A percentile compares a stretch with the other conserved stretches of the same genome.
Evolutionary conservation across 768 basidiomycete genomes (phyloP).

Genomic region (Pulveroboletus ravenelii): DNA sequence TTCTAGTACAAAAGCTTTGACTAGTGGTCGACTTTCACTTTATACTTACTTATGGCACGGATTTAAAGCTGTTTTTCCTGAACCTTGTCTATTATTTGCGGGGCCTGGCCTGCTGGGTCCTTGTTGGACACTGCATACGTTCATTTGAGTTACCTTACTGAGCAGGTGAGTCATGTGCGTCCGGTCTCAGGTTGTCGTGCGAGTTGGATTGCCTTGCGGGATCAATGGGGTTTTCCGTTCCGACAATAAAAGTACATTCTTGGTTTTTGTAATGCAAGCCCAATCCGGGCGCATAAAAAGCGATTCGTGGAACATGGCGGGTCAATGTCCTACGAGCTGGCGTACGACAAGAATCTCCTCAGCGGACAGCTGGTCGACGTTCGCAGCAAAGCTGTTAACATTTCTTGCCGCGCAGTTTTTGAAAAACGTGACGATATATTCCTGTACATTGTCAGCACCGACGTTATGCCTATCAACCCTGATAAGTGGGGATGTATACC

Average conservation of each 20-base stretch:
- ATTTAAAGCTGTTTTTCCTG: neutral
- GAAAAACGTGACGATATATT: constrained; percentile 66
- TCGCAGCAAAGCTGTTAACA: constrained; percentile 53
- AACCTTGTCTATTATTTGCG: neutral
- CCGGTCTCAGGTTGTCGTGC: neutral
- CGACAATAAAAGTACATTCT: constrained; percentile 7
- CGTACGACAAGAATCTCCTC: constrained; percentile 71
- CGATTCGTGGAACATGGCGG: neutral
- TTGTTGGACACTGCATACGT: neutral
- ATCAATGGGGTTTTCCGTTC: neutral
- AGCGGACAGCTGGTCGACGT: constrained; percentile 61
- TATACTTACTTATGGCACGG: neutral
- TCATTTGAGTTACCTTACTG: neutral
- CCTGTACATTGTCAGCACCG: constrained; percentile 35
- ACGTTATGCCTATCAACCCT: constrained; percentile 14
- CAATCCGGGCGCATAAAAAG: neutral
- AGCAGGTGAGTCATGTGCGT: neutral
- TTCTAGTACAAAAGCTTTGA: neutral
- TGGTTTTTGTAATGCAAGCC: constrained; percentile 6
- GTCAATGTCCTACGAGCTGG: constrained; percentile 37
- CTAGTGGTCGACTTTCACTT: neutral
- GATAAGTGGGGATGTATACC: constrained; percentile 30
- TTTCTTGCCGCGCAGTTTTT: constrained; percentile 62
- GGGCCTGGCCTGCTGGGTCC: neutral
- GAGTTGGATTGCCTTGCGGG: neutral